These are phyloP conservation scores for Multifurca ochricompacta DNA, from an alignment of 768 basidiomycete species.

Conservation along the genomic window DNA sequence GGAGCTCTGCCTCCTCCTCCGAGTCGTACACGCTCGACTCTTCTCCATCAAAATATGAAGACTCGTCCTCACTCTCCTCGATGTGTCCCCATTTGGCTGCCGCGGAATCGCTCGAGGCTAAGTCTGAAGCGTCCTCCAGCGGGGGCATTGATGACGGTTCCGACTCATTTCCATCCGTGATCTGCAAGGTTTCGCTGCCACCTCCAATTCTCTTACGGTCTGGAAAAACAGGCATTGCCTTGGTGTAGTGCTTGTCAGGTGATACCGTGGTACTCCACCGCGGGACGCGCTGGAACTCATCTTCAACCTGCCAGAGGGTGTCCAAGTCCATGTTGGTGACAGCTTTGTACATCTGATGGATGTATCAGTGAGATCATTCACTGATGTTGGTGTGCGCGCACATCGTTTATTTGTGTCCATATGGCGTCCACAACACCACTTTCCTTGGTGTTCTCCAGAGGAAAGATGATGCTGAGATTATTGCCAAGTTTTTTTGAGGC, in stretches of 20 bases:
- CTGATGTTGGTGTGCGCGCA: constrained; percentile 27
- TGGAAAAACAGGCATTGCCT: constrained; percentile 8
- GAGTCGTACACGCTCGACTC: constrained; percentile 46
- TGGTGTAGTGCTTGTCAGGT: constrained; percentile 25
- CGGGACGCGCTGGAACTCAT: constrained; percentile 13
- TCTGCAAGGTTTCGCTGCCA: constrained; percentile 33
- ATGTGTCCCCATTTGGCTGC: constrained; percentile 30
- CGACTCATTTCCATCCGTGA: constrained; percentile 40
- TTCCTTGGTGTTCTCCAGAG: constrained; percentile 49
- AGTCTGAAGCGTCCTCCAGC: constrained; percentile 59
- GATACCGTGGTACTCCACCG: constrained; percentile 26
- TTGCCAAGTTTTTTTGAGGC: constrained; percentile 44
- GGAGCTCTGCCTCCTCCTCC: constrained; percentile 60
- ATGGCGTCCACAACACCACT: constrained; percentile 45
- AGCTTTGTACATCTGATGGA: constrained; percentile 8
- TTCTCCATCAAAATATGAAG: constrained; percentile 31
- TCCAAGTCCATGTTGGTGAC: constrained; percentile 9
- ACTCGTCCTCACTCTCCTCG: constrained; percentile 33
- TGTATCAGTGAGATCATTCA: constrained; percentile 2
- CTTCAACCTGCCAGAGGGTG: constrained; percentile 14
- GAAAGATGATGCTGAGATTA: constrained; percentile 51
- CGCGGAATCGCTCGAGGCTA: constrained; percentile 37
- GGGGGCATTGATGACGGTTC: constrained; percentile 56
- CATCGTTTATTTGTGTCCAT: constrained; percentile 58
- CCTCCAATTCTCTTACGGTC: not conserved